phyloP scores from a whole-genome alignment of 352 stramenopile genomes.

The Pythium phragmitis region DNA sequence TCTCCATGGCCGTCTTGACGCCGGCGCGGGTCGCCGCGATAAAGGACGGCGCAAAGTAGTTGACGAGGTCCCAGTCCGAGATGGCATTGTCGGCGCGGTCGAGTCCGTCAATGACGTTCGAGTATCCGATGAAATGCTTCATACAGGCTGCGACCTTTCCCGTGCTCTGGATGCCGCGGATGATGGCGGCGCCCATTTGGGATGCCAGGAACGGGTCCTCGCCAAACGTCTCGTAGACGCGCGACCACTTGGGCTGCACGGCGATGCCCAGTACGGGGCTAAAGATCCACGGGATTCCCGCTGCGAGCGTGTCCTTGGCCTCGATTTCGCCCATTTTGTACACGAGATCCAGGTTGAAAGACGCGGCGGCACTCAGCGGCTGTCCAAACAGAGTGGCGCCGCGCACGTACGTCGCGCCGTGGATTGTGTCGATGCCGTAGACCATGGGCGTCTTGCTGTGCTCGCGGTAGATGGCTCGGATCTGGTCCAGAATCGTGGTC shows the following conservation, averaged over 20 bases:
- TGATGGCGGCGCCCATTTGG: conserved; percentile 64
- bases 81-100: conserved; percentile 74
- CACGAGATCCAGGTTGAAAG: conserved; percentile 85
- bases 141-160: conserved; percentile 76
- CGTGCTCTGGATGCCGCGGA: conserved; percentile 79
- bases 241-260: conserved; percentile 79
- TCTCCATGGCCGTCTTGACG: conserved; percentile 90
- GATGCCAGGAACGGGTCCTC: conserved; percentile 85
- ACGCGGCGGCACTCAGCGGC: conserved; percentile 85
- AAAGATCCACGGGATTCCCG: conserved; percentile 92
- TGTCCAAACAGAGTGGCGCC: conserved; percentile 84
- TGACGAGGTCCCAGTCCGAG: conserved; percentile 65
- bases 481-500: conserved; percentile 53
- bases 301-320: conserved; percentile 82
- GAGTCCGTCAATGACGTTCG: conserved; percentile 57
- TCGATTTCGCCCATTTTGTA: conserved; percentile 69
- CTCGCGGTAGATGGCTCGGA: conserved; percentile 70
- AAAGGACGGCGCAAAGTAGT: conserved; percentile 78
- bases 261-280: conserved; percentile 85
- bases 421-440: conserved; percentile 89
- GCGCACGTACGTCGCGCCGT: conserved; percentile 88
- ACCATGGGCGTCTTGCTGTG: conserved; percentile 68
- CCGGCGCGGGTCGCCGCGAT: conserved; percentile 63
- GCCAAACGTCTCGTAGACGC: conserved; percentile 93
- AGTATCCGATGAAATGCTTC: conserved; percentile 90